Base-by-base conservation (phyloP, 2,329 filamentous ascomycete species). In the Phaeosphaeriaceae sp. region DNA sequence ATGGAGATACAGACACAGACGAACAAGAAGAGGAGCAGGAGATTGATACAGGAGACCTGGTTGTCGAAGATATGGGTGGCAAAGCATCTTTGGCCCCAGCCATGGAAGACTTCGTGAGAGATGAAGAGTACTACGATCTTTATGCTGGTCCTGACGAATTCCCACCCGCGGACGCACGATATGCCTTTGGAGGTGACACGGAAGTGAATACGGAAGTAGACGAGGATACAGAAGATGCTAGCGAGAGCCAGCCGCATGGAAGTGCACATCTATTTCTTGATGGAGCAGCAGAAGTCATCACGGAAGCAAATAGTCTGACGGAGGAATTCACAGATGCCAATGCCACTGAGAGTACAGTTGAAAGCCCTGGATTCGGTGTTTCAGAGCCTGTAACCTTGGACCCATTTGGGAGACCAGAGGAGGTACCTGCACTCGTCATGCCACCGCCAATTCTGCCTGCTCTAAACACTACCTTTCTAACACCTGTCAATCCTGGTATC, bases 131-230 rank as follows among this genome's bases (percentile, higher is more conserved):
- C 36, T 52, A 67, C 39, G 58, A 66, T 13, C 52, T 66, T 3
- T 66, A 67, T 42, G 56, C 57, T 28, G 63, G 46, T 7, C 62
- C 67, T 4, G 46, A 63, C 26, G 64, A 68, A 12, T 23, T 49
- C 18, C 51, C 87, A 1, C 84, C 83, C 5, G 89, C 84, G 41
- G 87, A 88, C 4, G 81, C 86, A 61, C 78, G 77, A 16, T 72
- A 79, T 58, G 57, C 61, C 20, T 61, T 63, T 44, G 62, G 58
- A 23, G 66, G 63, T 9, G 68, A 70, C 36, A 68, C 68, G 1
- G 63, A 68, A 38, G 51, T 61, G 9, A 65, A 70, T 12, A 69
- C 65, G 1, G 54, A 60, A 30, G 61, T 59, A 15, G 49, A 48
- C 2, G 43, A 48, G 5, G 34, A 49, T 6, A 35, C 30, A n/a